Base-by-base conservation (phyloP, 495 filamentous ascomycete genomes). In the Penicillium cosmopolitanum region DNA sequence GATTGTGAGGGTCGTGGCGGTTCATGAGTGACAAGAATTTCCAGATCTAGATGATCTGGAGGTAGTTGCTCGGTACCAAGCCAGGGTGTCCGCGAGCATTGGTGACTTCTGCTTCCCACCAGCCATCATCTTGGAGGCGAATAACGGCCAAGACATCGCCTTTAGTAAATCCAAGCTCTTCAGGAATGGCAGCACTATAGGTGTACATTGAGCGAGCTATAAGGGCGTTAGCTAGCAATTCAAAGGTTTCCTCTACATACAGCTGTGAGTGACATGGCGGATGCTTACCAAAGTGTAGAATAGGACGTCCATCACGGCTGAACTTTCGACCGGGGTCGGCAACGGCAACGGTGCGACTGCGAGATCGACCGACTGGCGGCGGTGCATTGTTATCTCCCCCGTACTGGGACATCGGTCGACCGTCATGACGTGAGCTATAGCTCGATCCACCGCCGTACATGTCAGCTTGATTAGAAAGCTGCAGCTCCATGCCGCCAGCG, bases 31-130 rank as follows among this genome's bases (percentile, higher is more conserved):
- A 10, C 48, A 28, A 35, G 34, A 34, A 13, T 21, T 21, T 52
- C 57, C 62, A 58, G 62, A 65, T 64, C 66, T 73, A 80, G 55
- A 79, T 74, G 53, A 78, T 77, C 77, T 96, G 92, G 69, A 99
- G 76, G 68, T 99, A 99, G 74, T 99, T 99, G 75, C 93, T 97
- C 21, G 96, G 96, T 53, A 98, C 96, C 67, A 99, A 79, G 23
- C 96, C 96, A 11, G 89, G 78, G 64, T 86, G 82, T 18, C 85
- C 82, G 25, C 87, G 87, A 64, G 85, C 86, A 0, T 90, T 90
- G 51, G 92, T 90, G 53, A 96, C 84, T 75, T 97, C 93, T 13
- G 96, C 95, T 79, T 98, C 95, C 96, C 96, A 99, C 96, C 96
- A 99, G 11, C 96, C 96, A 68, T 99, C 96, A 74, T 99, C 96